These are phyloP conservation scores for Ceratobasidium sp. DNA, from an alignment of 1,284 basidiomycete species.

Conservation along the genomic window DNA sequence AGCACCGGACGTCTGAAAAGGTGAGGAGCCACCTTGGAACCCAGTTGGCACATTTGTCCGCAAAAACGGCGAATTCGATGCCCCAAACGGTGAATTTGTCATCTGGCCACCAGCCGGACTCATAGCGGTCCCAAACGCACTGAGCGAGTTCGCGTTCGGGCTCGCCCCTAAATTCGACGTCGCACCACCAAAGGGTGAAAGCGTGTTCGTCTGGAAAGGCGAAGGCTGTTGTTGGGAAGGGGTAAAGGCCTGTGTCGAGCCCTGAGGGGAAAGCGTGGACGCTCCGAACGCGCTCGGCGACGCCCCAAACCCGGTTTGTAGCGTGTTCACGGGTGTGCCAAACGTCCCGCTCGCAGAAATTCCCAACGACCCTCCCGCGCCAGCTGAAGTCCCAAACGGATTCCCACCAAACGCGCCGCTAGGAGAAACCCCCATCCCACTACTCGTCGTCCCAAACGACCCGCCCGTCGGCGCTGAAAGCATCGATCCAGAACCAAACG, in stretches of 20 bases:
- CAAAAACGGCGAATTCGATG: conserved; percentile 27
- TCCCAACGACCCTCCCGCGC: conserved; percentile 8
- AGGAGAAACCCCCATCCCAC: conserved; percentile 25
- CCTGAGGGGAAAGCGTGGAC: conserved; percentile 18
- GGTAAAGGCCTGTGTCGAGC: conserved; percentile 2
- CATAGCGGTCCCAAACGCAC: conserved; percentile 40
- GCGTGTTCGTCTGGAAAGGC: conserved; percentile 22
- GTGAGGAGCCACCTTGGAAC: conserved; percentile 23
- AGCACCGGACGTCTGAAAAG: conserved; percentile 2
- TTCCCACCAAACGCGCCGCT: conserved; percentile 3
- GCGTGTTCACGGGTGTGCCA: background rate
- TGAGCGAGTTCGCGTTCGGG: background rate
- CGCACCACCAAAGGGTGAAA: conserved; percentile 27
- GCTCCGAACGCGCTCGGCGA: conserved; percentile 31
- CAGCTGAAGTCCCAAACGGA: conserved; percentile 11
- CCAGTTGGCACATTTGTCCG: conserved; percentile 6
- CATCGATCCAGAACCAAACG: conserved; percentile 30
- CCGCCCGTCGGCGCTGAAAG: conserved; percentile 32
- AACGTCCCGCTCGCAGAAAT: conserved; percentile 20
- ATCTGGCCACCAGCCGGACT: conserved; percentile 17
- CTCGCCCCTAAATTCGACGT: conserved; percentile 2
- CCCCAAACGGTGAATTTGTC: conserved; percentile 27
- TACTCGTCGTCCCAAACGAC: conserved; percentile 12
- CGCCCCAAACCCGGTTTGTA: conserved; percentile 27
- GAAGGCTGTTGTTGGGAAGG: conserved; percentile 18